Percentiles rank a stretch among this genome's conserved stretches.
Conservation (phyloP, 192 early-diverging fungal genomes). For the Mortierella alpina region DNA sequence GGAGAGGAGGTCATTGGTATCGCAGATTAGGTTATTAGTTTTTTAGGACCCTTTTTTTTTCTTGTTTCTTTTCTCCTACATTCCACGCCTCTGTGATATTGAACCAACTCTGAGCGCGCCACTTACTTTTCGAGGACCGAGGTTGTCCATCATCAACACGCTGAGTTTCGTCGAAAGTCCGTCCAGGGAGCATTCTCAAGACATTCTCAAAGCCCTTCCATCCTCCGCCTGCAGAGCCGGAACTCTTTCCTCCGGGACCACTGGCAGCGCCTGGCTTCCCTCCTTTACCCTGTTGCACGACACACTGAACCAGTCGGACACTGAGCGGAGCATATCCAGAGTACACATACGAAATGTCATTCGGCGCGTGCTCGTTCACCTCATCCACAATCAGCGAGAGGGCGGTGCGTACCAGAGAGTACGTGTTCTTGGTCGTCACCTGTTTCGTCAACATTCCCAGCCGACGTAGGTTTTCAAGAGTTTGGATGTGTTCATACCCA, state of each 20-base stretch:
- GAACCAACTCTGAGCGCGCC: constrained; percentile 9
- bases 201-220: constrained; percentile 94
- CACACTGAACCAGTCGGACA: constrained; percentile 89
- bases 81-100: background rate
- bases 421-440: constrained; percentile 59
- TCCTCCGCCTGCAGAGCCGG: constrained; percentile 60
- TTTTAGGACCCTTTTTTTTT: background rate
- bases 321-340: constrained; percentile 94
- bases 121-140: constrained; percentile 52
- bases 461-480: constrained; percentile 80
- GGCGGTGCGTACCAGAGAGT: constrained; percentile 70
- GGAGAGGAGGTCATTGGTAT: too few relatives aligned
- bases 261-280: constrained; percentile 18
- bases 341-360: constrained; percentile 93
- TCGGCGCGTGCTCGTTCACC: constrained; percentile 84
- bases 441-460: constrained; percentile 74
- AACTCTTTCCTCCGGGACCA: constrained; percentile 16
- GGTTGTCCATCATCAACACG: constrained; percentile 63
- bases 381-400: constrained; percentile 89
- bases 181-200: constrained; percentile 81
- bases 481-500: constrained; percentile 90
- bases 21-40: too few relatives aligned
- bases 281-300: constrained; percentile 50
- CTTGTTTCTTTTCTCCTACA: background rate
- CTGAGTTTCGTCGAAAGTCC: constrained; percentile 83